Percentiles rank a stretch among this genome's conserved stretches.
Evolutionary conservation across 352 stramenopile genomes (phyloP).

Genomic region (Thraustotheca clavata): DNA sequence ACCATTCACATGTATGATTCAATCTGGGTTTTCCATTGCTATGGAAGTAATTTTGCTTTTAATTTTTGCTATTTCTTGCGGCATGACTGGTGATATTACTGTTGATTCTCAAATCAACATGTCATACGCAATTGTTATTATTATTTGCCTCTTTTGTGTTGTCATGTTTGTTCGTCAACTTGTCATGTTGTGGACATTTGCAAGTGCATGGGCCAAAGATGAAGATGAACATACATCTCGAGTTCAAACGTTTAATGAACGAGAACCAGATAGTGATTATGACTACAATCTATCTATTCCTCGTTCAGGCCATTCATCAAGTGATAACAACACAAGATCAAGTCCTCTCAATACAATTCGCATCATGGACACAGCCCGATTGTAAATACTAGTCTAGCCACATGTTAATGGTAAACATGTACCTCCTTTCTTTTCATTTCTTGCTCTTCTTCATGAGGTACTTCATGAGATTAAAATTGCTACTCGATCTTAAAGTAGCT

Average conservation of each 20-base stretch:
- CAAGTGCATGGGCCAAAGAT: constrained; percentile 16
- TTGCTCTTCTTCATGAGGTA: too few relatives aligned
- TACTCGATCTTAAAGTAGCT: too few relatives aligned
- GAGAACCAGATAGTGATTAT: neutral
- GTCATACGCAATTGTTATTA: neutral
- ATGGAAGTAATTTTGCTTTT: constrained; percentile 7
- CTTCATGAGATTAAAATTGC: too few relatives aligned
- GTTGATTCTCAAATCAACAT: neutral
- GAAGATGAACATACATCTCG: neutral
- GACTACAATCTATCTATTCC: constrained; percentile 16
- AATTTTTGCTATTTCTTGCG: neutral
- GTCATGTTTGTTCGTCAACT: constrained; percentile 1
- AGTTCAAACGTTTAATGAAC: constrained; percentile 10
- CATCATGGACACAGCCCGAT: constrained; percentile 5
- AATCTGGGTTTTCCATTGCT: neutral
- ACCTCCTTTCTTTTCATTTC: too few relatives aligned
- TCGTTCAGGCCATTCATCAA: neutral
- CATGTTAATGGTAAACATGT: too few relatives aligned
- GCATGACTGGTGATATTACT: neutral
- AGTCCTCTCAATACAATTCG: constrained; percentile 20
- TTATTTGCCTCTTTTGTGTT: constrained; percentile 2
- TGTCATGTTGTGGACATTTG: constrained; percentile 6
- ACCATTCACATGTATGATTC: constrained; percentile 25
- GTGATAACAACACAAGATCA: neutral
- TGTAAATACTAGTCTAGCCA: neutral